Evolutionary conservation across 805 yeast genomes (phyloP), one percentile per base, ranked within the genome.

Genomic region (Ascoidea asiatica): DNA sequence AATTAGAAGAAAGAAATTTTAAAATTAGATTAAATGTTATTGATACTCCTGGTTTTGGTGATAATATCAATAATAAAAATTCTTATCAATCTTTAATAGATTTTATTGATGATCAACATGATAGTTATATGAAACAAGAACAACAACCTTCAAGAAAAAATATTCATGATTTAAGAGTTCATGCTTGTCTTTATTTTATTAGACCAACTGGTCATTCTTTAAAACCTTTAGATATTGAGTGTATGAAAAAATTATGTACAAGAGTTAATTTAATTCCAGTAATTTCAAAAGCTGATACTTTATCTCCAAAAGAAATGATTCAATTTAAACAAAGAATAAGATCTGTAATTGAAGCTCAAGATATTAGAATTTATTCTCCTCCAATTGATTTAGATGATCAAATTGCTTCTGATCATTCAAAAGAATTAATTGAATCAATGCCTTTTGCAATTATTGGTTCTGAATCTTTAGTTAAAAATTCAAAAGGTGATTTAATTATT

Each of bases 141-240:
- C 92, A 87, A 58, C 97, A 89, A 65, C 97, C 97, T 33, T 62
- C 60, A 43, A 77, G 97, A 62, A 47, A 44, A 2, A 64, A 64
- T 38, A 75, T 71, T 57, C 81, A 79, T 53, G 97, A 89, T 63
- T 66, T 86, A 51, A 75, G 97, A 56, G 95, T 89, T 35, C 95
- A 89, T 57, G 95, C 88, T 2, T 78, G 88, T 60, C 66, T 92
- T 50, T 92, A 89, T 65, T 90, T 92, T 56, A 84, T 92, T 56
- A 96, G 90, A 65, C 98, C 98, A 53, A 89, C 97, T 21, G 97
- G 96, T 49, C 98, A 92, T 65, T 77, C 85, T 39, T 73, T 92
- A 61, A 84, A 82, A 58, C 95, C 95, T 5, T 66, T 89, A 53
- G 97, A 89, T 63, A 80, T 89, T 50, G 87, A 79, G 60, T 79